Evolutionary conservation across 495 filamentous ascomycete genomes (phyloP), one percentile per base, ranked within the genome.

Genomic region (Cryomyces minteri): DNA sequence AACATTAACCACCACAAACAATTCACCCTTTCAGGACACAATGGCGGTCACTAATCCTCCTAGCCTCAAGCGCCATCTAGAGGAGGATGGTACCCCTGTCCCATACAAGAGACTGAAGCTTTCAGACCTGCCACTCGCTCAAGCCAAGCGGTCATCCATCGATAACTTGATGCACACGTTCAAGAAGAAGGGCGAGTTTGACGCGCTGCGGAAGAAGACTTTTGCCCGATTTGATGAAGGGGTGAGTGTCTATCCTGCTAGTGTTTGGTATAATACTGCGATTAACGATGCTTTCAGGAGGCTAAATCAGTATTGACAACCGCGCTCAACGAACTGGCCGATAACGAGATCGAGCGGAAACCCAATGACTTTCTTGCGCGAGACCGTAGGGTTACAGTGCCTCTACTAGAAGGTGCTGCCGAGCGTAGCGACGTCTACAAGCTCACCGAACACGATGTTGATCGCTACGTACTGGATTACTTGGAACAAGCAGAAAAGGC

Each of bases 101-200:
- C 66, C 62, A 52, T 71, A 61, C 61, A 82, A 72, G 63, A 83
- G 80, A 54, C 80, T 87, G 66, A 92, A 88, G 63, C 73, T 80
- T 11, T 82, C 83, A 2, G 87, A 94, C 45, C 68, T 94, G 4
- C 86, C 86, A 5, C 63, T 93, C 18, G 70, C 78, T 29, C 72
- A 76, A 14, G 70, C 74, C 31, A 82, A 86, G 44, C 73, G 82
- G 45, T 68, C 69, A 0, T 76, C 79, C 0, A 87, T 94, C 46
- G 84, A 93, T 45, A 68, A 70, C 46, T 67, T 94, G 28, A 71
- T 86, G 7, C 75, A 86, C 61, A 76, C 74, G 5, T 88, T 87
- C 60, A 90, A 90, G 62, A 93, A 93, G 64, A 88, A 88, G 60
- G 87, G 87, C 25, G 80, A 80, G 36, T 93, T 88, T 53, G 87